A percentile compares a stretch with the other conserved stretches of the same genome.
These are phyloP conservation scores for Tulasnella sp. DNA, from an alignment of 768 basidiomycete genomes.

Conservation along the genomic window DNA sequence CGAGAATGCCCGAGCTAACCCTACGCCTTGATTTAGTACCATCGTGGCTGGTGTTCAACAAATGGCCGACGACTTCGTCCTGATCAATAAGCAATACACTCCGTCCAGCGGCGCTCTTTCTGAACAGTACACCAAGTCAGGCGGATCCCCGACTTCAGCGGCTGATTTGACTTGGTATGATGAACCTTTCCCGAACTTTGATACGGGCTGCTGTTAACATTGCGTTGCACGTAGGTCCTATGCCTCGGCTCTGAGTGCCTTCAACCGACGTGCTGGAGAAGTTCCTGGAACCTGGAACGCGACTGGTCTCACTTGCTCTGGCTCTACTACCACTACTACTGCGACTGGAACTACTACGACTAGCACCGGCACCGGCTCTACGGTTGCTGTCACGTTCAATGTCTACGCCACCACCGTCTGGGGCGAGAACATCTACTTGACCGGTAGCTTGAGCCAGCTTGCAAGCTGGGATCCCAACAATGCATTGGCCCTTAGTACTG, in stretches of 20 bases:
- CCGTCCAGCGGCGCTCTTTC: slow-evolving; percentile 19
- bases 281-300: slow-evolving; percentile 63
- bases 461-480: slow-evolving; percentile 55
- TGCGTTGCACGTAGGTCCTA: neutral
- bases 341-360: slow-evolving; percentile 56
- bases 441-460: slow-evolving; percentile 56
- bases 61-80: slow-evolving; percentile 22
- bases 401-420: slow-evolving; percentile 56
- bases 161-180: slow-evolving; percentile 27
- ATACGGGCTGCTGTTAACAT: neutral
- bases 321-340: slow-evolving; percentile 42
- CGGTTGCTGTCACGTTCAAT: slow-evolving; percentile 51
- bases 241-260: slow-evolving; percentile 36
- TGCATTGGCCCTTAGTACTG: slow-evolving; percentile 51
- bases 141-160: slow-evolving; percentile 21
- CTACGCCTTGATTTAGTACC: neutral
- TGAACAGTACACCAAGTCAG: slow-evolving; percentile 26
- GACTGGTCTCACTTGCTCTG: slow-evolving; percentile 58
- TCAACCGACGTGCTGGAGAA: slow-evolving; percentile 52
- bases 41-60: slow-evolving; percentile 16
- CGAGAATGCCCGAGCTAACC: neutral
- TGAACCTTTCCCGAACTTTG: neutral
- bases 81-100: slow-evolving; percentile 18
- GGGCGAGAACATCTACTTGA: slow-evolving; percentile 67
- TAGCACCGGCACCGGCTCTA: no score